Conservation (phyloP, 139 green algal genomes). For the Auxenochlorella pyrenoidosa region DNA sequence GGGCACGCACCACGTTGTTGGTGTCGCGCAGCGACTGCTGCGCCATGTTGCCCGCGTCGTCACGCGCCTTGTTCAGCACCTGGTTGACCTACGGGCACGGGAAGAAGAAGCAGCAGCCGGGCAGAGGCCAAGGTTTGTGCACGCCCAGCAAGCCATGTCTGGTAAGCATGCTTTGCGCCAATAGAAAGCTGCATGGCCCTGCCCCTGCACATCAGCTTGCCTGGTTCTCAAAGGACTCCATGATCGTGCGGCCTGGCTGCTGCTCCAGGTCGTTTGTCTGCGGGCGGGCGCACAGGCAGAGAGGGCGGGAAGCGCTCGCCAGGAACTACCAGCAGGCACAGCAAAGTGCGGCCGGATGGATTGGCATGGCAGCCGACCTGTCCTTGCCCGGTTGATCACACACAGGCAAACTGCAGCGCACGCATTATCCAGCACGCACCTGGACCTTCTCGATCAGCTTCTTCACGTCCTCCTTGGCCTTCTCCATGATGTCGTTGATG, state of each 20-base stretch:
- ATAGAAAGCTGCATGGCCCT: too few relatives aligned
- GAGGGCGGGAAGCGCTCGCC: too few relatives aligned
- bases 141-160: too few relatives aligned
- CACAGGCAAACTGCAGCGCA: neutral
- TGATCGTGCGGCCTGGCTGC: conserved; percentile 90
- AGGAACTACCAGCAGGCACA: neutral
- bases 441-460: conserved; percentile 81
- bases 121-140: too few relatives aligned
- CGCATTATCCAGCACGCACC: conserved; percentile 36
- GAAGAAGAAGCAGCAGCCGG: neutral
- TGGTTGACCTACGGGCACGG: conserved; percentile 67
- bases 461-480: conserved; percentile 89
- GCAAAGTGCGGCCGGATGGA: too few relatives aligned
- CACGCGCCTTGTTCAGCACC: conserved; percentile 94
- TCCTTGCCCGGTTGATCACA: neutral
- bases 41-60: conserved; percentile 93
- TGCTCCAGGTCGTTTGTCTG: conserved; percentile 90
- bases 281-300: conserved; percentile 17
- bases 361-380: neutral
- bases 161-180: too few relatives aligned
- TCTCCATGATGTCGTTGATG: conserved; percentile 95
- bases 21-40: conserved; percentile 83
- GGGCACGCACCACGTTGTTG: conserved; percentile 94
- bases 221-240: conserved; percentile 96
- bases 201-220: neutral